Conservation (phyloP, 148 eudicot genomes). For the Camellia granthamiana region DNA sequence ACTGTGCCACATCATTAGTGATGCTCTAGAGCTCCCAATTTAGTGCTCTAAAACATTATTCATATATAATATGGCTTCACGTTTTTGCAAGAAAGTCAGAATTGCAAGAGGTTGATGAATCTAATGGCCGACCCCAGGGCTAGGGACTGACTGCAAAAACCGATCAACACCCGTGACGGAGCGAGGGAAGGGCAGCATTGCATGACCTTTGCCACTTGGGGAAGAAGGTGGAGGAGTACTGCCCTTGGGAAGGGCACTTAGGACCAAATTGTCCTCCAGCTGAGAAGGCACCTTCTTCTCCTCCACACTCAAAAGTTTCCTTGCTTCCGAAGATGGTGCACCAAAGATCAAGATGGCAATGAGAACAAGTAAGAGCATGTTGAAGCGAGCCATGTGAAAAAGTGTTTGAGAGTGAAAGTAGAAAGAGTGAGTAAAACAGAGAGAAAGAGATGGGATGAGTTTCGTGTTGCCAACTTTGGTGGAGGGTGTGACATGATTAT, state of each 20-base stretch:
- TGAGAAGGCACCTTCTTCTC: not conserved
- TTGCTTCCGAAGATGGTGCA: constrained; percentile 13
- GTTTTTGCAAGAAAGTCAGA: not conserved
- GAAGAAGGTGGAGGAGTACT: constrained; percentile 4
- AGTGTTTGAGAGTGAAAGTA: not conserved
- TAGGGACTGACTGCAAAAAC: constrained; percentile 33
- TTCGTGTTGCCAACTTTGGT: not conserved
- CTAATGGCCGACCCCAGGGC: constrained; percentile 32
- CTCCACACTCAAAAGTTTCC: constrained; percentile 13
- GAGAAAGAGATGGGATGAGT: not conserved
- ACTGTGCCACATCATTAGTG: too few relatives aligned
- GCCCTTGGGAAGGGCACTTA: constrained; percentile 20
- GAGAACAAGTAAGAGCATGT: not conserved
- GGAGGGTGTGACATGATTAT: constrained; percentile 11
- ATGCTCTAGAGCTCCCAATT: too few relatives aligned
- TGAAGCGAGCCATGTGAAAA: constrained; percentile 16
- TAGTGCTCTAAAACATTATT: too few relatives aligned
- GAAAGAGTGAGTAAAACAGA: not conserved
- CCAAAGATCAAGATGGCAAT: constrained; percentile 12
- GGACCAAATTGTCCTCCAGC: not conserved
- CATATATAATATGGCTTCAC: not conserved
- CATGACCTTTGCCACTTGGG: constrained; percentile 11
- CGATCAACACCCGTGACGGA: not conserved
- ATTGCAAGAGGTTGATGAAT: not conserved
- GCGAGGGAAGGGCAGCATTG: not conserved